Evolutionary conservation across 2,329 filamentous ascomycete genomes (phyloP), one percentile per base, ranked within the genome.

Genomic region (Aspergillus niger): DNA sequence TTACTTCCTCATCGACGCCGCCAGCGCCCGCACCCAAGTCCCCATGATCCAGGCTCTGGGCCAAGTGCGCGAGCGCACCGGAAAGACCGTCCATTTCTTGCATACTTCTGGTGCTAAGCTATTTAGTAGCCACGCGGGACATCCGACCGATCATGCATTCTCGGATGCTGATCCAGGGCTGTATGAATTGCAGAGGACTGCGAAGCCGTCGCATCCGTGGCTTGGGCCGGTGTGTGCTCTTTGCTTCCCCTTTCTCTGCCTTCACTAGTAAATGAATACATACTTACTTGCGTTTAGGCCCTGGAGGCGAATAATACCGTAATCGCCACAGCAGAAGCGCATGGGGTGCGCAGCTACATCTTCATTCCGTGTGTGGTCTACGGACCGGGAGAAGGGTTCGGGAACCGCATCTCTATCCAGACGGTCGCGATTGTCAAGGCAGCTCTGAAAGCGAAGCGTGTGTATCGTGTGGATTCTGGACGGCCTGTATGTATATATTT

Each of bases 31-130:
- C 1, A 64, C 66, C 2, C 81, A 81, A 52, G 58, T 68, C 2
- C 54, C 66, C 41, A 78, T 84, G 64, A 81, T 85, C 65, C 72
- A 76, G 49, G 82, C 80, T 0, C 69, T 85, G 15, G 76, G 70
- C 0, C 71, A 80, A 50, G 76, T 85, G 2, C 79, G 79, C 67
- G 68, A 74, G 32, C 63, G 63, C 0, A 80, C 76, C 0, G 80
- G 77, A 0, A 61, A 64, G 10, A 71, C 79, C 0, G 80, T 82
- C 2, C 82, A 85, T 63, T 82, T 84, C 58, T 62, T 85, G n/a
- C 78, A 81, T 61, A 85, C 83, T 0, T 77, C 71, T 2, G 83
- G 83, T 0, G 83, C 83, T 24, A 86, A 85, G 70, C 65, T 82
- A 3, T 85, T 85, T 66, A 83, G 81, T 13, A 76, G 71, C 28